Percentiles rank a stretch among this genome's conserved stretches.
Evolutionary conservation across 2,329 filamentous ascomycete species (phyloP).

Genomic region (Aspergillus cejpii): DNA sequence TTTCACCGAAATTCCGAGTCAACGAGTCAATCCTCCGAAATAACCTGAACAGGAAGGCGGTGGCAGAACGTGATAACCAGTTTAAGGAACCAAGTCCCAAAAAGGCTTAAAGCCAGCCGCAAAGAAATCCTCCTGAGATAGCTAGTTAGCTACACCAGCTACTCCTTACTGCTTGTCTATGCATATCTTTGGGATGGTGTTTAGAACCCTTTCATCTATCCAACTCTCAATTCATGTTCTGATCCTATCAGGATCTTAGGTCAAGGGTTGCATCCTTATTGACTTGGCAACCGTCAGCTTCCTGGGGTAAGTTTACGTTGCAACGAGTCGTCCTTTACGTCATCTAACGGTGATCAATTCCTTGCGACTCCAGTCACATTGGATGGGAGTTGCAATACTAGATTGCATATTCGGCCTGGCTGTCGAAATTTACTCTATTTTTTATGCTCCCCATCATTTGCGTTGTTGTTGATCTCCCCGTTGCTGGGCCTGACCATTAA

Average conservation of each 20-base stretch:
- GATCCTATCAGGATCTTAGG: background rate
- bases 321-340: conserved; percentile 9
- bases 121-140: too few relatives aligned
- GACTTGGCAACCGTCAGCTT: background rate
- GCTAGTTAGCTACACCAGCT: too few relatives aligned
- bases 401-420: background rate
- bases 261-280: background rate
- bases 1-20: background rate
- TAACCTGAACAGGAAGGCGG: background rate
- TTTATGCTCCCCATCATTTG: too few relatives aligned
- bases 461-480: background rate
- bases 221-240: background rate
- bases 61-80: background rate
- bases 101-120: too few relatives aligned
- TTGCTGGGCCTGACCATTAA: conserved; percentile 5
- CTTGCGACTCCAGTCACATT: background rate
- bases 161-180: background rate
- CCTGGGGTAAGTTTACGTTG: conserved; percentile 5
- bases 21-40: background rate
- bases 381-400: background rate
- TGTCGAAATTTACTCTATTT: background rate
- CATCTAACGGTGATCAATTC: conserved; percentile 1
- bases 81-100: too few relatives aligned
- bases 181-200: background rate
- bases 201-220: background rate